These are phyloP conservation scores for Neofusicoccum kwambonambiense DNA, from an alignment of 2,329 filamentous ascomycete species.

Conservation along the genomic window DNA sequence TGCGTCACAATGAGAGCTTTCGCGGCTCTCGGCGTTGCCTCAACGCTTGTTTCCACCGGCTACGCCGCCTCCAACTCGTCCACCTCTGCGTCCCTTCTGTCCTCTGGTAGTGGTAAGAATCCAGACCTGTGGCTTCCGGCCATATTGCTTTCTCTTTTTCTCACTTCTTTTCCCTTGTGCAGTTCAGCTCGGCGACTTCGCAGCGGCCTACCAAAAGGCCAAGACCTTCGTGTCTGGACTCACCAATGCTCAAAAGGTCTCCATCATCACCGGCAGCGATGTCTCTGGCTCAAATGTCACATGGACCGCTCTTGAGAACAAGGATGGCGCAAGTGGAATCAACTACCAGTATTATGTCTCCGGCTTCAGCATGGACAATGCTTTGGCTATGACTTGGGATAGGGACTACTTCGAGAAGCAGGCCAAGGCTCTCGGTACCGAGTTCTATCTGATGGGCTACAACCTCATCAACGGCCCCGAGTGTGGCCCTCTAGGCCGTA, in stretches of 20 bases:
- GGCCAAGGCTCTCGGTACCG: conserved; percentile 22
- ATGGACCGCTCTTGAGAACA: conserved; percentile 24
- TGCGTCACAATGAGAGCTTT: conserved; percentile 1
- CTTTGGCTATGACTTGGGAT: conserved; percentile 27
- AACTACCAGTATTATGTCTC: conserved; percentile 26
- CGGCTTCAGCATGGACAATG: conserved; percentile 23
- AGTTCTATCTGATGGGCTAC: conserved; percentile 25
- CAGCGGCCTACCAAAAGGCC: conserved; percentile 1
- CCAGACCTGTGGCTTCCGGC: neutral
- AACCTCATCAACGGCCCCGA: conserved; percentile 24
- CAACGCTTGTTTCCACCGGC: conserved; percentile 4
- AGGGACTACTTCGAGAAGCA: conserved; percentile 22
- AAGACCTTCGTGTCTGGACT: conserved; percentile 6
- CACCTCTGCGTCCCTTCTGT: neutral
- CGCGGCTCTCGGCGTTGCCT: conserved; percentile 13
- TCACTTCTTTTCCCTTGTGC: neutral
- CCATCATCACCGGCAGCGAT: conserved; percentile 13
- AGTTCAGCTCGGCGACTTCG: conserved; percentile 14
- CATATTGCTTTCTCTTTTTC: neutral
- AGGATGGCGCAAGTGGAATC: conserved; percentile 25
- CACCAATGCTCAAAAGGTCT: conserved; percentile 8
- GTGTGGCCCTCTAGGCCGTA: conserved; percentile 6
- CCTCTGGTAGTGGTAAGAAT: conserved; percentile 4
- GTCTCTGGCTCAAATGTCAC: conserved; percentile 18
- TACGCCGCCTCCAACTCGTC: conserved; percentile 11